A percentile compares a stretch with the other conserved stretches of the same genome.
Conservation (phyloP, 768 basidiomycete species). For the Lactifluus piperatus region DNA sequence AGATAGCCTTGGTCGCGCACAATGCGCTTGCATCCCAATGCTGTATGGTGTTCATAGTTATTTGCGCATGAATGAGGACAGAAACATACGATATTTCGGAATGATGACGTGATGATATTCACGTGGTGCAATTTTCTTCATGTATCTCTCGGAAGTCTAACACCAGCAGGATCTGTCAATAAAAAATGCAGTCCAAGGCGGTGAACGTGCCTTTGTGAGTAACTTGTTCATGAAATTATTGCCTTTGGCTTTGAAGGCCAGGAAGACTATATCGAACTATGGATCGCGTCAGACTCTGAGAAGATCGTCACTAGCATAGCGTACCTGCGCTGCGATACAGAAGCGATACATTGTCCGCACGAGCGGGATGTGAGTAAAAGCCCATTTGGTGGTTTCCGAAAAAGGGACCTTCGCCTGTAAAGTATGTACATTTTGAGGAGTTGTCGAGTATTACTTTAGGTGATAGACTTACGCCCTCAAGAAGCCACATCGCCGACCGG, state of each 20-base stretch:
- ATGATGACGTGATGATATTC: slow-evolving; percentile 27
- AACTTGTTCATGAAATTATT: not conserved
- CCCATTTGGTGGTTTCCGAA: slow-evolving; percentile 37
- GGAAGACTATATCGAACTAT: not conserved
- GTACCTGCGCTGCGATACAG: slow-evolving; percentile 37
- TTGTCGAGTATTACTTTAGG: not conserved
- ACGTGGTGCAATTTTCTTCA: slow-evolving; percentile 35
- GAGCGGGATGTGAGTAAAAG: slow-evolving; percentile 44
- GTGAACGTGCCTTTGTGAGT: not conserved
- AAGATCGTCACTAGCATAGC: slow-evolving; percentile 1
- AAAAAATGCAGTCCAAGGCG: not conserved
- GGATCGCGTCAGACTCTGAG: not conserved
- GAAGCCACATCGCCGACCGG: slow-evolving; percentile 49
- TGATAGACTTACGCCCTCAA: slow-evolving; percentile 34
- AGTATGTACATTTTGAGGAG: not conserved
- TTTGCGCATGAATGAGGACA: not conserved
- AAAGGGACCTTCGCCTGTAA: slow-evolving; percentile 29
- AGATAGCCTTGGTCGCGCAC: slow-evolving; percentile 54
- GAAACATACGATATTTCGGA: slow-evolving; percentile 41
- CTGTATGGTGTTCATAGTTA: slow-evolving; percentile 22
- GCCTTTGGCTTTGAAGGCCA: slow-evolving; percentile 1
- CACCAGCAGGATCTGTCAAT: not conserved
- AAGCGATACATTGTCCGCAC: slow-evolving; percentile 38
- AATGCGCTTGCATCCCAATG: slow-evolving; percentile 53
- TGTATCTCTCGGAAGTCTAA: slow-evolving; percentile 36